Evolutionary conservation across 2,329 filamentous ascomycete species (phyloP).

Genomic region (Fusarium odoratissimum): DNA sequence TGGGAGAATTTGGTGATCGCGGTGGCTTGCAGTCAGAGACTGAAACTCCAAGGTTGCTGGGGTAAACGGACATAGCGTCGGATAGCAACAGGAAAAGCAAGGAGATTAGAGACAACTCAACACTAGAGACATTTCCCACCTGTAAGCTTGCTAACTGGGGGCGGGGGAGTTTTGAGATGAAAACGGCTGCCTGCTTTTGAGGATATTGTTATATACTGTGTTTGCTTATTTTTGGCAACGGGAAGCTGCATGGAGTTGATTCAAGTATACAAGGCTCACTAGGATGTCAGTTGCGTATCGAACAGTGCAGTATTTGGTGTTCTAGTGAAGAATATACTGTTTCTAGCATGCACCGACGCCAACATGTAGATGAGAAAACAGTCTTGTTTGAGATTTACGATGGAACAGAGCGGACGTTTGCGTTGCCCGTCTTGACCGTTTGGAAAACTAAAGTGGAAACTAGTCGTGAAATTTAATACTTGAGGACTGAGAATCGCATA

Average conservation of each 20-base stretch:
- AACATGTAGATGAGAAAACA: neutral
- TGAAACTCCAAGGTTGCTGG: neutral
- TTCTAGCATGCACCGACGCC: no score
- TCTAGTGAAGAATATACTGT: neutral
- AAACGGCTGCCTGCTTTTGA: neutral
- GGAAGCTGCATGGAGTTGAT: neutral
- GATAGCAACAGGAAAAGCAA: neutral
- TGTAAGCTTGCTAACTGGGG: neutral
- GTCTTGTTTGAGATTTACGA: no score
- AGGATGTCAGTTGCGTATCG: neutral
- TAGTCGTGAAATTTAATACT: neutral
- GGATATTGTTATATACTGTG: neutral
- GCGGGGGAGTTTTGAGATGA: neutral
- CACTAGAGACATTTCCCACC: neutral
- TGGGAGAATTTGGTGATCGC: neutral
- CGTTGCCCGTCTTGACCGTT: accelerated
- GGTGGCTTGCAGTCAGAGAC: neutral
- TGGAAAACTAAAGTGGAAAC: neutral
- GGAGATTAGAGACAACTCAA: neutral
- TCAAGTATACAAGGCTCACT: neutral
- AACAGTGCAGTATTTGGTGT: neutral
- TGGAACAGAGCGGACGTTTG: neutral
- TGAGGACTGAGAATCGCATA: neutral
- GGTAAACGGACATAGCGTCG: neutral
- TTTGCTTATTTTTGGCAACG: neutral